These are phyloP conservation scores for Rhipidocladum racemiflorum DNA, from an alignment of 176 grass and related monocot genomes.

Conservation along the genomic window DNA sequence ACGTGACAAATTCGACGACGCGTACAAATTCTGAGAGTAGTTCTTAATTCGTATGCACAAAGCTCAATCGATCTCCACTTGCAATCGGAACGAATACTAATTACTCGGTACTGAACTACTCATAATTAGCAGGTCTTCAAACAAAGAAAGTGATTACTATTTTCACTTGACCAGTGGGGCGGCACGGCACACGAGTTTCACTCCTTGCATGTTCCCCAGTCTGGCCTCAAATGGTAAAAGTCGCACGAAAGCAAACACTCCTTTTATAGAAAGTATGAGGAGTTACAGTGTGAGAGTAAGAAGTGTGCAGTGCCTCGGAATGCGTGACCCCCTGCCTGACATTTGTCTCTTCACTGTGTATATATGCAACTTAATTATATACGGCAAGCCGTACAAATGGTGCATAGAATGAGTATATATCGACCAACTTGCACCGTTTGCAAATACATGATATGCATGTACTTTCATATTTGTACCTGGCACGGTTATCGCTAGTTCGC, in stretches of 20 bases:
- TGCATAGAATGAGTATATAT: constrained; percentile 12
- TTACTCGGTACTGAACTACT: too few species aligned
- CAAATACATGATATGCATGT: not conserved
- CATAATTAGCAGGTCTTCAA: too few species aligned
- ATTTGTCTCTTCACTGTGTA: not conserved
- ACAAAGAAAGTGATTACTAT: not conserved
- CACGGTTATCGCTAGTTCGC: not conserved
- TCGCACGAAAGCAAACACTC: constrained; percentile 27
- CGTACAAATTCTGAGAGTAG: too few species aligned
- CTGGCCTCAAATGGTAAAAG: constrained; percentile 25
- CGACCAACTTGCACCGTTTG: constrained; percentile 8
- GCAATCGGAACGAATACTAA: too few species aligned
- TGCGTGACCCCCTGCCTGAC: not conserved
- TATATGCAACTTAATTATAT: not conserved
- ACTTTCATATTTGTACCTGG: not conserved
- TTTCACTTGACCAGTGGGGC: not conserved
- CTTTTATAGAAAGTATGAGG: constrained; percentile 16
- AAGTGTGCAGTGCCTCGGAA: not conserved
- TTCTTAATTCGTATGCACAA: too few species aligned
- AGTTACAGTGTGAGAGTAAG: not conserved
- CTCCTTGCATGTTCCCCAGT: not conserved
- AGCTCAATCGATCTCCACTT: too few species aligned
- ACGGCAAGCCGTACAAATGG: not conserved
- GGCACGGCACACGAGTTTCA: not conserved
- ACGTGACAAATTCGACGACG: too few species aligned